Evolutionary conservation across 78 protist genomes (phyloP).

Genomic region (Monocercomonoides exilis): DNA sequence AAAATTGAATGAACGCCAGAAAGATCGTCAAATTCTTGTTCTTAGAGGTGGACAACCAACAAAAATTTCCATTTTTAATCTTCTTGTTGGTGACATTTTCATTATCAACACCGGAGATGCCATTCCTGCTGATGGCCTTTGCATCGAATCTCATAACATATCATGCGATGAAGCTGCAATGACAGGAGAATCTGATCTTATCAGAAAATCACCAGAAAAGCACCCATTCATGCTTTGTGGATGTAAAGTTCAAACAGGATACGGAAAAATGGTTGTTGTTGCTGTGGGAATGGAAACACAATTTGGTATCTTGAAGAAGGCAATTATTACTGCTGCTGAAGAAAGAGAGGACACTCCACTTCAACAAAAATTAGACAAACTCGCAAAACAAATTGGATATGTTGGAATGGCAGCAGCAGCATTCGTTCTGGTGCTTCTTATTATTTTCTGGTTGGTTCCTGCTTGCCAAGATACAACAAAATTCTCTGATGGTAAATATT

Average conservation of each 20-base stretch:
- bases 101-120: neutral
- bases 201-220: neutral
- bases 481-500: too few relatives aligned
- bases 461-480: too few relatives aligned
- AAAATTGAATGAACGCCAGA: neutral
- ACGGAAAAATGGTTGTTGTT: neutral
- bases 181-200: neutral
- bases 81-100: neutral
- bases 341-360: neutral
- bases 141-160: neutral
- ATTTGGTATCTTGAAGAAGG: too few relatives aligned
- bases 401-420: too few relatives aligned
- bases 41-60: neutral
- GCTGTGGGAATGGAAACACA: neutral
- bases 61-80: neutral
- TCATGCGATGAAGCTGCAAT: neutral
- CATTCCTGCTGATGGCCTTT: neutral
- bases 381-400: too few relatives aligned
- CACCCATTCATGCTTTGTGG: neutral
- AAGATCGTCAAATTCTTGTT: neutral
- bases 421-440: too few relatives aligned
- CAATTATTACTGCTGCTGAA: too few relatives aligned
- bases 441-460: too few relatives aligned
- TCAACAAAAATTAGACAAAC: neutral
- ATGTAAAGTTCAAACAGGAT: neutral